Evolutionary conservation across 2,329 filamentous ascomycete genomes (phyloP).

Genomic region (Aspergillus texensis): DNA sequence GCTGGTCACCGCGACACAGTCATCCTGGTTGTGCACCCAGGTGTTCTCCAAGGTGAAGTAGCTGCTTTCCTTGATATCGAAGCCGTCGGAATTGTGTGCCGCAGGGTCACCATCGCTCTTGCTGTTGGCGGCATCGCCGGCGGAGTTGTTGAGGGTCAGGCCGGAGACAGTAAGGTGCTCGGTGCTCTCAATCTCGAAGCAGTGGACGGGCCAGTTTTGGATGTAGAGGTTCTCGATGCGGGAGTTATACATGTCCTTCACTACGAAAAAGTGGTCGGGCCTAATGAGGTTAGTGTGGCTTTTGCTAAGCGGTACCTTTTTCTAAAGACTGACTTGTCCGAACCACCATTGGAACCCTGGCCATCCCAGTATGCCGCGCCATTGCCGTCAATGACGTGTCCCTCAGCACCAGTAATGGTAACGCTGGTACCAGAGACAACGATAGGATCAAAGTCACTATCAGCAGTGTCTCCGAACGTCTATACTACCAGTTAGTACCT

Average conservation of each 20-base stretch:
- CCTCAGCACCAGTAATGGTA: conserved; percentile 41
- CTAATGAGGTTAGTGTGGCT: background rate
- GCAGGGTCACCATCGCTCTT: background rate
- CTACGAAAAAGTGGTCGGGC: conserved; percentile 44
- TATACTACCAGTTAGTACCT: background rate
- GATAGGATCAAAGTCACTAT: conserved; percentile 40
- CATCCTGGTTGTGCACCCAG: conserved; percentile 48
- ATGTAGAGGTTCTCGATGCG: conserved; percentile 43
- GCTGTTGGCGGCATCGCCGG: conserved; percentile 39
- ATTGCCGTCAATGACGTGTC: conserved; percentile 43
- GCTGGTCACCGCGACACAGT: conserved; percentile 38
- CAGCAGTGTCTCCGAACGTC: background rate
- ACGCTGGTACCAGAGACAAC: conserved; percentile 43
- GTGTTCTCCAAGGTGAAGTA: conserved; percentile 49
- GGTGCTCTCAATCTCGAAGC: conserved; percentile 40
- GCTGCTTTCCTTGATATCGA: conserved; percentile 51
- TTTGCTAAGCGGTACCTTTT: background rate
- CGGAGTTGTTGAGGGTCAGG: conserved; percentile 44
- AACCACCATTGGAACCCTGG: conserved; percentile 50
- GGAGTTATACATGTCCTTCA: conserved; percentile 44
- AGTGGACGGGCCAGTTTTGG: conserved; percentile 45
- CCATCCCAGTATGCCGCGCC: conserved; percentile 50
- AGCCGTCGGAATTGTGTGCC: conserved; percentile 53
- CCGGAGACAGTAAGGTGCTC: conserved; percentile 38
- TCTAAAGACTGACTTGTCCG: background rate